A percentile compares a stretch with the other conserved stretches of the same genome.
phyloP scores from a whole-genome alignment of 306 rosid species.

The Castanopsis chinensis region DNA sequence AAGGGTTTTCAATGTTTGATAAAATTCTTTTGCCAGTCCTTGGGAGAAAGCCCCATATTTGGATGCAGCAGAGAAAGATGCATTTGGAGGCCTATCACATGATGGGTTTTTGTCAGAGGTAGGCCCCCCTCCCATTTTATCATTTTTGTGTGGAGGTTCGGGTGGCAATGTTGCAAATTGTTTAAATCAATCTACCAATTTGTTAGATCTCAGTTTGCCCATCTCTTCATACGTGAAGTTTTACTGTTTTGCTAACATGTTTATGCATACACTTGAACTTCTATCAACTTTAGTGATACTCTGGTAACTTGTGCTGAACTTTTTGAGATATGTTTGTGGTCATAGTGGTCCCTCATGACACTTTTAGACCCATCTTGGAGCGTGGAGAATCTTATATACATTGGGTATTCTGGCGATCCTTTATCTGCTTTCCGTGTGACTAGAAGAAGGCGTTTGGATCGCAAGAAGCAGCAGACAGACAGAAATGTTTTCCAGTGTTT shows the following conservation, averaged over 20 bases:
- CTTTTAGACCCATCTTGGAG: slow-evolving; percentile 75
- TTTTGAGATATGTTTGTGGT: slow-evolving; percentile 10
- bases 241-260: not conserved
- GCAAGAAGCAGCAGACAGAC: slow-evolving; percentile 82
- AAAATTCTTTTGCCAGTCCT: slow-evolving; percentile 57
- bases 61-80: slow-evolving; percentile 77
- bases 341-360: slow-evolving; percentile 97
- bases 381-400: slow-evolving; percentile 87
- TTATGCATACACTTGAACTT: too few species aligned
- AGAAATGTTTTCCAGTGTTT: slow-evolving; percentile 87
- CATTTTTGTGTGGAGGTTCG: not conserved
- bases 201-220: not conserved
- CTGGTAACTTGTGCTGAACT: not conserved
- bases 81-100: slow-evolving; percentile 79
- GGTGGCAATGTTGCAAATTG: not conserved
- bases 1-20: slow-evolving; percentile 15
- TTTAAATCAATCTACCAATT: not conserved
- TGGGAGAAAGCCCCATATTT: slow-evolving; percentile 66
- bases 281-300: not conserved
- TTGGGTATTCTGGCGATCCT: slow-evolving; percentile 78
- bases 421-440: slow-evolving; percentile 77
- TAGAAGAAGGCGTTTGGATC: slow-evolving; percentile 76
- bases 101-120: slow-evolving; percentile 78
- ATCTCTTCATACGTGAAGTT: not conserved
- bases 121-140: not conserved